A percentile compares a stretch with the other conserved stretches of the same genome.
phyloP scores from a whole-genome alignment of 2,329 filamentous ascomycete genomes.

The Colletotrichum australisinense region DNA sequence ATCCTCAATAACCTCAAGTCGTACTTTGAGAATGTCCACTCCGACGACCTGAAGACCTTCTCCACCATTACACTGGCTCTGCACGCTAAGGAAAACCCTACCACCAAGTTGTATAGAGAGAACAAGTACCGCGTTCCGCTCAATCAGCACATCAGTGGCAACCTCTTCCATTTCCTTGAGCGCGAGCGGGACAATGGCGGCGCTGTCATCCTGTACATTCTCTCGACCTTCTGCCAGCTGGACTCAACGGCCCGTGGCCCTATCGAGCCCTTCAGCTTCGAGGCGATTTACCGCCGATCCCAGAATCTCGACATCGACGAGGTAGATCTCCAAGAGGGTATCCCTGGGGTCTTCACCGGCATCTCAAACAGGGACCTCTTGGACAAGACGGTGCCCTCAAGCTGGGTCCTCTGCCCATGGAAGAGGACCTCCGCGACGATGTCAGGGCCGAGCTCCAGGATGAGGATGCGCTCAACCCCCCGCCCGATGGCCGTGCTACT shows the following conservation, averaged over 20 bases:
- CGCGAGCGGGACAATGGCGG: slow-evolving; percentile 86
- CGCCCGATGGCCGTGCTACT: slow-evolving; percentile 75
- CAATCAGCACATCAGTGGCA: slow-evolving; percentile 85
- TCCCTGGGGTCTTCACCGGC: slow-evolving; percentile 72
- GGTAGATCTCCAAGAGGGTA: slow-evolving; percentile 72
- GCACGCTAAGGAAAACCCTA: slow-evolving; percentile 80
- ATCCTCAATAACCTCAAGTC: slow-evolving; percentile 77
- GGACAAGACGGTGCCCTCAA: slow-evolving; percentile 71
- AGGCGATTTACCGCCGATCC: slow-evolving; percentile 67
- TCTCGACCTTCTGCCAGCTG: slow-evolving; percentile 70
- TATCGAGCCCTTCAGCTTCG: slow-evolving; percentile 73
- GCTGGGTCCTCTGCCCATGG: slow-evolving; percentile 86
- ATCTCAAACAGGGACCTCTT: slow-evolving; percentile 71
- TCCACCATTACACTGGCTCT: slow-evolving; percentile 79
- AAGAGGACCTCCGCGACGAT: slow-evolving; percentile 84
- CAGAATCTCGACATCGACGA: slow-evolving; percentile 73
- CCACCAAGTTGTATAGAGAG: slow-evolving; percentile 83
- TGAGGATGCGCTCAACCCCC: slow-evolving; percentile 82
- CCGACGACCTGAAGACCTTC: slow-evolving; percentile 83
- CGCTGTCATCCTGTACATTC: slow-evolving; percentile 78
- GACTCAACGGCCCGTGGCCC: slow-evolving; percentile 70
- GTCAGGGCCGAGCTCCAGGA: slow-evolving; percentile 89
- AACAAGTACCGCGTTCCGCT: slow-evolving; percentile 92
- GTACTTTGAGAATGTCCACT: slow-evolving; percentile 81
- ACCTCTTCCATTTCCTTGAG: slow-evolving; percentile 89